Evolutionary conservation across 1,139 yeast species (phyloP).

Genomic region (Pichia sp.): DNA sequence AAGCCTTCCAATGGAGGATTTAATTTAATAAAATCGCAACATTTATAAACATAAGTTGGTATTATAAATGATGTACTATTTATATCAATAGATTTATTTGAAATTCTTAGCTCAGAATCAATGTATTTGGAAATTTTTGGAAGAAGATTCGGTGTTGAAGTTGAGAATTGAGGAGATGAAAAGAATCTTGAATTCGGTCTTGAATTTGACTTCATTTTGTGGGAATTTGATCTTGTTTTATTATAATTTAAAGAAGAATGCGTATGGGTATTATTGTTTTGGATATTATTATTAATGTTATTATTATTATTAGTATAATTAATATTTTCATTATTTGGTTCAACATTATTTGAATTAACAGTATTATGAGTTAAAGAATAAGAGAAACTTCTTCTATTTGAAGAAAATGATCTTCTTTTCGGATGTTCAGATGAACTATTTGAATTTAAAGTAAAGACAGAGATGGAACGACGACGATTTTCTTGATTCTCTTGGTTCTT

Average conservation of each 20-base stretch:
- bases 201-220: no score
- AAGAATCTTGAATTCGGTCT: constrained; percentile 8
- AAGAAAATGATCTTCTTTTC: constrained; percentile 14
- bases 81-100: constrained; percentile 8
- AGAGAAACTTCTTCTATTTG: constrained; percentile 1
- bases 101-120: constrained; percentile 19
- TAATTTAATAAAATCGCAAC: constrained; percentile 24
- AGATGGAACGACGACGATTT: constrained; percentile 12
- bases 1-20: constrained; percentile 28
- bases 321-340: no score
- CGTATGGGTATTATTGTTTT: background rate
- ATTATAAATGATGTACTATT: constrained; percentile 14
- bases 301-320: no score
- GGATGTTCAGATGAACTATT: constrained; percentile 10
- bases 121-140: constrained; percentile 7
- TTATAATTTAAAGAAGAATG: no score
- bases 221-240: background rate
- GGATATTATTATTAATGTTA: background rate
- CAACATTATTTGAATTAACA: no score
- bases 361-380: background rate
- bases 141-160: constrained; percentile 13
- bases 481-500: background rate
- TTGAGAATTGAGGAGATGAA: constrained; percentile 13
- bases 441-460: constrained; percentile 10
- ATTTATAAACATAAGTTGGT: constrained; percentile 28